Conservation (phyloP, 345 rosid genomes). For the Tarenaya hassleriana region DNA sequence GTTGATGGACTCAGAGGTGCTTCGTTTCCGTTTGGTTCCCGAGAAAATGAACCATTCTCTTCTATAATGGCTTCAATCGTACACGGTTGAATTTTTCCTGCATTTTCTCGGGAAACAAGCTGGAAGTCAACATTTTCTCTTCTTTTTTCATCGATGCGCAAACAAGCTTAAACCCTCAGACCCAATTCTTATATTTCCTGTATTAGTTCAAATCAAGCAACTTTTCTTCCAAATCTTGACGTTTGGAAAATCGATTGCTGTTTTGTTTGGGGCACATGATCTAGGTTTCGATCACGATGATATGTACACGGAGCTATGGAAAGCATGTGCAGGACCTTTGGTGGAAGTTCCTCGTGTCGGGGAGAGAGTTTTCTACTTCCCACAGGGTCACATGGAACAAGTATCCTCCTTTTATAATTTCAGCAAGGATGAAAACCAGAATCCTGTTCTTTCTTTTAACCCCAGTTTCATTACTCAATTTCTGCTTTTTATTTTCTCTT, state of each 20-base stretch:
- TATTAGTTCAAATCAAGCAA: constrained; percentile 20
- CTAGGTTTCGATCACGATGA: constrained; percentile 33
- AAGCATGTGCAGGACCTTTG: constrained; percentile 73
- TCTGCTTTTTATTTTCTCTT: not conserved
- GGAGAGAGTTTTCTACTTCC: constrained; percentile 64
- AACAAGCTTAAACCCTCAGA: not conserved
- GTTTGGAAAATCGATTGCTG: too few species aligned
- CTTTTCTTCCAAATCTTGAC: constrained; percentile 5
- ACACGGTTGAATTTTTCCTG: constrained; percentile 12
- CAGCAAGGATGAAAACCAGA: too few species aligned
- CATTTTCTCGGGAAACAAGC: constrained; percentile 11
- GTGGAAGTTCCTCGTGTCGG: constrained; percentile 53
- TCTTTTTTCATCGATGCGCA: constrained; percentile 7
- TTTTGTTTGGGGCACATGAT: not conserved
- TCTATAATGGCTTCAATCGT: too few species aligned
- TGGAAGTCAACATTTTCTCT: not conserved
- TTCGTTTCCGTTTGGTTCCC: too few species aligned
- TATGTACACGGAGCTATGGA: constrained; percentile 64
- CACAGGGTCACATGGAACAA: constrained; percentile 83
- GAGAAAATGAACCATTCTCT: not conserved
- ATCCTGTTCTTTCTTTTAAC: too few species aligned
- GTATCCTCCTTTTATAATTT: constrained; percentile 20
- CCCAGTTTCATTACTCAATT: too few species aligned
- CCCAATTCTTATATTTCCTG: constrained; percentile 6
- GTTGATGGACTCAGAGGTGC: too few species aligned